Base-by-base conservation (phyloP, 768 basidiomycete species). In the Gloeopeniophorella convolvens region DNA sequence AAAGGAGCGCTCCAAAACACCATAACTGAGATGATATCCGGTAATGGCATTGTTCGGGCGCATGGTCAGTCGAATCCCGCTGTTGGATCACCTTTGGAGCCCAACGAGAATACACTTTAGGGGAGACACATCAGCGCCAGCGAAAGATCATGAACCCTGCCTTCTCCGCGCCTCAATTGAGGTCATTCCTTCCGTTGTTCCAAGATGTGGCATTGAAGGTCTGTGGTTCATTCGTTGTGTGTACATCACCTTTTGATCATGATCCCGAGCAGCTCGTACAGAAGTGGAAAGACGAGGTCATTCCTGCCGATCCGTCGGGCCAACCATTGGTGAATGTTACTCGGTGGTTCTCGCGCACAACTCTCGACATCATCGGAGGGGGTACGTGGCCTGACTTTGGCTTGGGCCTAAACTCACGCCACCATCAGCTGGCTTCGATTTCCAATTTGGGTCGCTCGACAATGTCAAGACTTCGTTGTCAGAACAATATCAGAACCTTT, bases 61-160 rank as follows among this genome's bases (percentile, higher is more conserved):
- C 45, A 56, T 27, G 59, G 62, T 63, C 37, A 23, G 55, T 40
- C n/a, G 8, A 11, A 12, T n/a, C 7, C 24, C 13, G n/a, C 8
- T 4, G 2, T 26, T 3, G 4, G 1, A 28, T 26, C 7, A 11
- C 16, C 0, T 26, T 13, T 48, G 6, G 7, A 37, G 9, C 18
- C 21, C 3, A 36, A 9, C 16, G 10, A 9, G n/a, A 16, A 30
- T 20, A n/a, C 24, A 4, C 20, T 15, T 42, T 20, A 61, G 60
- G 56, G 24, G 41, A 58, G 27, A 45, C 55, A 35, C 60, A 63
- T 30, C 37, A 48, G 15, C 57, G 62, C 13, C 55, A 58, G 28
- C 48, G 62, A 20, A 61, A 54, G 48, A 60, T 63, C 47, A 61
- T 63, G 59, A 57, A 52, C 24, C 60, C 62, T 3, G 60, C 60